These are phyloP conservation scores for Pouteria campechiana DNA, from an alignment of 179 eudicot genomes.

Conservation along the genomic window DNA sequence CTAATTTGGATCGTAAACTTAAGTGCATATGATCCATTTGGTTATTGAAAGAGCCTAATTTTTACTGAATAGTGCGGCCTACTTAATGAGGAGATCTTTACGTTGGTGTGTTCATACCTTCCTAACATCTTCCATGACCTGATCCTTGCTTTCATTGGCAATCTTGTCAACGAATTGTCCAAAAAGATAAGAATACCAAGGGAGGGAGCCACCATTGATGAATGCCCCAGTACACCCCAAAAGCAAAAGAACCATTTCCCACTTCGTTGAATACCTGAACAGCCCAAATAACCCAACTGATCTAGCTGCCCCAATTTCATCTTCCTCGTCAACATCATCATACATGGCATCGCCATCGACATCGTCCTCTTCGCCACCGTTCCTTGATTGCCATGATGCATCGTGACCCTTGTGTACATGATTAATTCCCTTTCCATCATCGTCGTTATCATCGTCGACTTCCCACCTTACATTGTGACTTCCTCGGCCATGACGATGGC, in stretches of 20 bases:
- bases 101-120: slow-evolving; percentile 12
- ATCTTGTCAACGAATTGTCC: slow-evolving; percentile 33
- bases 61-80: too few species aligned
- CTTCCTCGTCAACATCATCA: slow-evolving; percentile 17
- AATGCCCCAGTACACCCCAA: slow-evolving; percentile 37
- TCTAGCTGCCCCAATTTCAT: slow-evolving; percentile 7
- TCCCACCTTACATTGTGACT: too few species aligned
- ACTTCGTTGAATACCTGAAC: slow-evolving; percentile 26
- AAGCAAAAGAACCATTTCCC: slow-evolving; percentile 24
- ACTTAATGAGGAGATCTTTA: too few species aligned
- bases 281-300: slow-evolving; percentile 23
- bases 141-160: slow-evolving; percentile 7
- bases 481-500: too few species aligned
- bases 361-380: slow-evolving; percentile 2
- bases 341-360: neutral
- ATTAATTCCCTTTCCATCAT: too few species aligned
- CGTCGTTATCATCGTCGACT: too few species aligned
- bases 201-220: slow-evolving; percentile 40
- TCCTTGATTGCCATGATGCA: too few species aligned
- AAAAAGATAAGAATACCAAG: slow-evolving; percentile 38
- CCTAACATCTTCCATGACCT: slow-evolving; percentile 29
- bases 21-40: too few species aligned
- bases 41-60: too few species aligned
- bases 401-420: too few species aligned
- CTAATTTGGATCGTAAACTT: too few species aligned